Evolutionary conservation across 1,284 basidiomycete genomes (phyloP).

Genomic region (Heterobasidion parviporum): DNA sequence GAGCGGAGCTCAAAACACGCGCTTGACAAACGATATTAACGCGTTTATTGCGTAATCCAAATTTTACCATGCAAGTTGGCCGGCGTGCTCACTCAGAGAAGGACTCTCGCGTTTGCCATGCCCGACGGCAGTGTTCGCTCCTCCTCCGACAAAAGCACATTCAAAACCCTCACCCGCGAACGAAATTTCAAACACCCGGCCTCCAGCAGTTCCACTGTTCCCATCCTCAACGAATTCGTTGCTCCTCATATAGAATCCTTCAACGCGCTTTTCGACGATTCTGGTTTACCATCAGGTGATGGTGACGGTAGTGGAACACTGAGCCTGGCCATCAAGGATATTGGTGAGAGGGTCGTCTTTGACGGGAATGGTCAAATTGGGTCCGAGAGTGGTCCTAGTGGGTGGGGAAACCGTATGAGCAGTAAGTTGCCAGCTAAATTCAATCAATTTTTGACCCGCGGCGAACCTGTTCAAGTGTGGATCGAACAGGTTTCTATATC

Average conservation of each 20-base stretch:
- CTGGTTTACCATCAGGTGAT: slow-evolving; percentile 61
- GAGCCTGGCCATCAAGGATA: slow-evolving; percentile 74
- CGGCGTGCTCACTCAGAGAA: too few species aligned
- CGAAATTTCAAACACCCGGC: slow-evolving; percentile 76
- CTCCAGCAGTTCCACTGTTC: slow-evolving; percentile 60
- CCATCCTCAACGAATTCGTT: slow-evolving; percentile 89
- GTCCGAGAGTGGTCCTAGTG: slow-evolving; percentile 42
- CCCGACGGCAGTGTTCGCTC: slow-evolving; percentile 20
- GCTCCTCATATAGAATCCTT: slow-evolving; percentile 94
- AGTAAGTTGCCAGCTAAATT: slow-evolving; percentile 39
- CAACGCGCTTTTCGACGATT: slow-evolving; percentile 91
- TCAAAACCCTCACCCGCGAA: slow-evolving; percentile 84
- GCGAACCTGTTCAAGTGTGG: slow-evolving; percentile 57
- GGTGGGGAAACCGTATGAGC: slow-evolving; percentile 76
- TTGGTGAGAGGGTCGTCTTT: slow-evolving; percentile 88
- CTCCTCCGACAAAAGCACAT: slow-evolving; percentile 37
- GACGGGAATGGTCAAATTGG: slow-evolving; percentile 62
- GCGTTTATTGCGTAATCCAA: slow-evolving; percentile 9
- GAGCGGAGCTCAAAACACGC: slow-evolving; percentile 16
- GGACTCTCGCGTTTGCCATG: slow-evolving; percentile 19
- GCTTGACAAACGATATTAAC: neutral
- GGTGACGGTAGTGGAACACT: slow-evolving; percentile 78
- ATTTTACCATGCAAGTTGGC: slow-evolving; percentile 1
- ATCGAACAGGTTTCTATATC: slow-evolving; percentile 84
- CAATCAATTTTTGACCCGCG: slow-evolving; percentile 8